Evolutionary conservation across 192 early-diverging fungal species (phyloP), one percentile per base, ranked within the genome.

Genomic region (Entophlyctis helioformis): DNA sequence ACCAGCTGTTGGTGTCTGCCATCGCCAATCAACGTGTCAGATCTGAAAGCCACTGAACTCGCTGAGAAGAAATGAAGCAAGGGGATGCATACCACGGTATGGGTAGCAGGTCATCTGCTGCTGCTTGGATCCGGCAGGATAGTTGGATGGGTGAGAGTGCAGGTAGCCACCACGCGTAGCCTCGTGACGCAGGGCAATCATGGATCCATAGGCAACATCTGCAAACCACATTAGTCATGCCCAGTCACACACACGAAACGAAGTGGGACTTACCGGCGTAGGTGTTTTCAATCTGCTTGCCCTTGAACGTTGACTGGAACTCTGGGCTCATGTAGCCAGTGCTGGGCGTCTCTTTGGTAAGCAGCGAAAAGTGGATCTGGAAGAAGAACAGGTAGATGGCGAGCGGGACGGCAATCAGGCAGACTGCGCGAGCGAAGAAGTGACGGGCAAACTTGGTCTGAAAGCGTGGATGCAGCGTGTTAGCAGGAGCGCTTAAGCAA

Each of bases 101-200:
- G 74, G 67, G 42, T 76, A 76, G 24, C 66, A 56, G 11, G 74
- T 76, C 32, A 76, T 57, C 37, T 76, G 74, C 50, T 76, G 74
- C 53, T 76, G 87, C 63, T 86, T 85, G 39, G 84, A 86, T 44
- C 87, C 87, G 18, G 63, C 60, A 12, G 79, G 78, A 41, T 89
- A 89, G 39, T 59, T 54, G 24, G 56, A 54, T 20, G 57, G 36
- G 55, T 85, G 83, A 8, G 84, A 86, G 36, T 89, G 86, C 22
- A 89, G 50, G 50, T 82, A 87, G 13, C 83, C 83, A 6, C 87
- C 87, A 16, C 71, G 63, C 8, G 82, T 85, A 22, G 55, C 77
- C 12, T 75, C 53, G 60, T 89, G 86, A 10, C 78, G 64, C 32
- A 89, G 60, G 23, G 71, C 54, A 36, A 89, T 41, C 3, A 39